Evolutionary conservation across 192 early-diverging fungal genomes (phyloP).

Genomic region (Blastocladiella britannica): DNA sequence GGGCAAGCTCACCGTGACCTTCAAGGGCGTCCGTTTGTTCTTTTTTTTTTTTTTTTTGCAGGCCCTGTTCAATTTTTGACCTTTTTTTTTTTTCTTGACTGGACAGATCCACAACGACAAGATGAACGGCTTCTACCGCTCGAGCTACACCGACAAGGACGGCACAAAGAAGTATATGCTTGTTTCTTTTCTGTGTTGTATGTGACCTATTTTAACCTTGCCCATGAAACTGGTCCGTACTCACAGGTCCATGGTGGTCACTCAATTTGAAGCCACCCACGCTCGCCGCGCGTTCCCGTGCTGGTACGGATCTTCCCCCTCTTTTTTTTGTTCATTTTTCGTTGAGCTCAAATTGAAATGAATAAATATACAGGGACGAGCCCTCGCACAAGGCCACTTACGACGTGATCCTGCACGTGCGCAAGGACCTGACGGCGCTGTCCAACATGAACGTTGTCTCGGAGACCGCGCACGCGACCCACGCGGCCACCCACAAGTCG

Average conservation of each 20-base stretch:
- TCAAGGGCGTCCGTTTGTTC: slow-evolving; percentile 39
- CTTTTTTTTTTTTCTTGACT: neutral
- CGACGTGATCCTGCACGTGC: slow-evolving; percentile 66
- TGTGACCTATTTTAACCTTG: neutral
- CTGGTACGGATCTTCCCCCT: too few relatives aligned
- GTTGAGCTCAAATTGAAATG: too few relatives aligned
- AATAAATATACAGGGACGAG: too few relatives aligned
- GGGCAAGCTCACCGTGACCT: slow-evolving; percentile 31
- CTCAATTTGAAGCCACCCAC: slow-evolving; percentile 89
- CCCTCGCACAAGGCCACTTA: slow-evolving; percentile 76
- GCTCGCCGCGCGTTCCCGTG: slow-evolving; percentile 84
- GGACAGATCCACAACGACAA: slow-evolving; percentile 11
- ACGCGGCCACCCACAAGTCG: slow-evolving; percentile 36
- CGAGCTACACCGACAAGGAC: slow-evolving; percentile 41
- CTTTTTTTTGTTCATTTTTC: too few relatives aligned
- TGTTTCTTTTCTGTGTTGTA: neutral
- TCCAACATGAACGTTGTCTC: slow-evolving; percentile 78
- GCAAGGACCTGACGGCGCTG: slow-evolving; percentile 51
- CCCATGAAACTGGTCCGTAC: neutral
- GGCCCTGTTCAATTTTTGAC: slow-evolving; percentile 3
- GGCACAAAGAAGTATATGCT: slow-evolving; percentile 12
- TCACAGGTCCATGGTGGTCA: slow-evolving; percentile 58
- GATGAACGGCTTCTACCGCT: slow-evolving; percentile 90
- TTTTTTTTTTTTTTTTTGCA: too few relatives aligned
- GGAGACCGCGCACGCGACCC: slow-evolving; percentile 26